Conservation (phyloP, 2,329 filamentous ascomycete species). For the Botrytis cinerea region DNA sequence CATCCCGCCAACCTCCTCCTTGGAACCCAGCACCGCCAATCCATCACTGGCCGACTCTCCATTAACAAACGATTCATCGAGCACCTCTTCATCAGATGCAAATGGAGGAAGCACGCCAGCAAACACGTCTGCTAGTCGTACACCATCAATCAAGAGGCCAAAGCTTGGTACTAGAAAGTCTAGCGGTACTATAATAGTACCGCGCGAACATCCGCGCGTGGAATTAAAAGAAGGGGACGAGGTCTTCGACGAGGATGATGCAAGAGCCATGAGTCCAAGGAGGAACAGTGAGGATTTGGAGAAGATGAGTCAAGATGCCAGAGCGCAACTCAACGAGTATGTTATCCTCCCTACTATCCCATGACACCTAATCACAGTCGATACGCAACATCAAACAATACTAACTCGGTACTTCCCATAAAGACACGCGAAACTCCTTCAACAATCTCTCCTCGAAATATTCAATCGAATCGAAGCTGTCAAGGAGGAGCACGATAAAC, state of each 20-base stretch:
- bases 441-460: constrained; percentile 85
- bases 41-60: constrained; percentile 17
- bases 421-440: constrained; percentile 85
- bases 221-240: constrained; percentile 69
- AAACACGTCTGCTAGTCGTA: constrained; percentile 22
- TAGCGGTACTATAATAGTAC: constrained; percentile 80
- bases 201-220: constrained; percentile 72
- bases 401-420: neutral
- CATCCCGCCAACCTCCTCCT: constrained; percentile 5
- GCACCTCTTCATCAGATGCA: constrained; percentile 23
- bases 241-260: constrained; percentile 78
- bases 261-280: constrained; percentile 90
- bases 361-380: neutral
- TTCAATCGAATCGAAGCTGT: constrained; percentile 94
- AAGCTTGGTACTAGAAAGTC: constrained; percentile 72
- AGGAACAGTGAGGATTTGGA: constrained; percentile 90
- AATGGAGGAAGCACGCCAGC: constrained; percentile 23
- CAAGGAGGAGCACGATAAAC: constrained; percentile 91
- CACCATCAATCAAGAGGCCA: constrained; percentile 51
- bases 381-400: constrained; percentile 23
- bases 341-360: constrained; percentile 41
- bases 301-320: constrained; percentile 79
- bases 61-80: constrained; percentile 16
- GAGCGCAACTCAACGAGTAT: constrained; percentile 60
- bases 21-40: constrained; percentile 19